Evolutionary conservation across 2,329 filamentous ascomycete species (phyloP), one percentile per base, ranked within the genome.

Genomic region (Penicillium crustosum): DNA sequence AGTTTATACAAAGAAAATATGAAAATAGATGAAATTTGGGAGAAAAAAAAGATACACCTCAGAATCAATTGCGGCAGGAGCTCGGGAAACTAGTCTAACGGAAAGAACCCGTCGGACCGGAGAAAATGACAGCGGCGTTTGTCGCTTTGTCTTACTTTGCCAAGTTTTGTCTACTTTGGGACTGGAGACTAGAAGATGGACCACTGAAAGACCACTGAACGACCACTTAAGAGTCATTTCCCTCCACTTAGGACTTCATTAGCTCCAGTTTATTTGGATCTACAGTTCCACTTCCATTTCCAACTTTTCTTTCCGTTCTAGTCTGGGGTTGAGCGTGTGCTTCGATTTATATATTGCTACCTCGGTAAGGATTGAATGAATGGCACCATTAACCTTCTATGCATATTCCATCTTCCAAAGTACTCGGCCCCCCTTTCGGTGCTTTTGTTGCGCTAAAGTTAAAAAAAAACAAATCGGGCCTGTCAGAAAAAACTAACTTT

Each of bases 91-190:
- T 43, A 36, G 36, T 19, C 36, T 19, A 39, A 39, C 33, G 53
- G 45, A 19, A 36, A 13, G 39, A 43, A n/a, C 33, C 31, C n/a
- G 25, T 21, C 21, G n/a, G 19, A n/a, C 15, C 38, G 17, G 21
- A 31, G 15, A 33, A 35, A 49, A 27, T 55, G 53, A 55, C 53
- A 50, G 52, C 35, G 7, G 9, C 36, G 52, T 55, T 55, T 53
- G 50, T 53, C 12, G 17, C 35, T 35, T 48, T 49, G 21, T 47
- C 47, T 39, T 12, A 39, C 23, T 41, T 54, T 53, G 6, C 13
- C 15, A 7, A 17, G 7, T 9, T 35, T 17, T 8, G 31, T 33
- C 31, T 33, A 2, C 12, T 33, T 33, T 33, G 31, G 31, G 31
- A 33, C 12, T 33, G 31, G 29, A 31, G 29, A 4, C 31, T 6